A percentile compares a stretch with the other conserved stretches of the same genome.
Conservation (phyloP, 331 rosid species). For the Acacia pycnantha region DNA sequence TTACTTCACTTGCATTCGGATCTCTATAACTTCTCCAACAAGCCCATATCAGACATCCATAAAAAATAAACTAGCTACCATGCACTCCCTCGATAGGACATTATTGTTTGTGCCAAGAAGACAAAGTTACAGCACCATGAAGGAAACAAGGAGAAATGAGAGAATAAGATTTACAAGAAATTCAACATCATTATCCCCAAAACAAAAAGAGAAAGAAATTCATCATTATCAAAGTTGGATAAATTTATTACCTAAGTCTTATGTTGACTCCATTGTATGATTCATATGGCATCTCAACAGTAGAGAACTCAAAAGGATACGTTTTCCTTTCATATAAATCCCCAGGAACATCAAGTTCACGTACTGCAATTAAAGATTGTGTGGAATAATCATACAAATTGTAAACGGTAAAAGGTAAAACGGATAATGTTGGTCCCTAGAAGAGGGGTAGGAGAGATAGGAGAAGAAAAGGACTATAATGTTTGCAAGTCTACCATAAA, state of each 20-base stretch:
- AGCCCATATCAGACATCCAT: neutral
- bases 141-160: neutral
- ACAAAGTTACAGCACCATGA: neutral
- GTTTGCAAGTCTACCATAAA: neutral
- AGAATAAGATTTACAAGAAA: neutral
- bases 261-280: constrained; percentile 46
- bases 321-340: constrained; percentile 58
- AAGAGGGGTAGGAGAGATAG: neutral
- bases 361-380: constrained; percentile 42
- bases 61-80: neutral
- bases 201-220: neutral
- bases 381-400: neutral
- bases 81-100: neutral
- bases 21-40: neutral
- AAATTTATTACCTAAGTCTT: constrained; percentile 36
- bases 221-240: neutral
- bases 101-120: neutral
- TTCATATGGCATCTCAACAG: constrained; percentile 55
- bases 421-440: neutral
- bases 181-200: neutral
- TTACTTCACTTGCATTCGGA: neutral
- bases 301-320: constrained; percentile 49
- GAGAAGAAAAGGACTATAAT: neutral
- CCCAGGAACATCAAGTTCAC: constrained; percentile 69
- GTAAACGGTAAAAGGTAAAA: neutral